Evolutionary conservation across 1,284 basidiomycete genomes (phyloP).

Genomic region (Fomitopsis pinicola): DNA sequence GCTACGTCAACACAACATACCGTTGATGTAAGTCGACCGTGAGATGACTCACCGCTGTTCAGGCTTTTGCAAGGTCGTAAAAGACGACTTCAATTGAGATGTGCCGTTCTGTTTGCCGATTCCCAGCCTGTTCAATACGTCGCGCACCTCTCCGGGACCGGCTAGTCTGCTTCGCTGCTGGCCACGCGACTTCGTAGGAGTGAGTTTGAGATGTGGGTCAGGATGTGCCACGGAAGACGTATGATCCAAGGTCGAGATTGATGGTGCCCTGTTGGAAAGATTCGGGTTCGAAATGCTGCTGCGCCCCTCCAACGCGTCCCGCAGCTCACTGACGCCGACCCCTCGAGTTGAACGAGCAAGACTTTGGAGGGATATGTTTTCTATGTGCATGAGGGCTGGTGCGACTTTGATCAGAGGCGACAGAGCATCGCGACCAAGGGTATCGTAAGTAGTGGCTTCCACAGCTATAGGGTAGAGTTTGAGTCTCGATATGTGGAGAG

Average conservation of each 20-base stretch:
- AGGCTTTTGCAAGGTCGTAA: constrained; percentile 43
- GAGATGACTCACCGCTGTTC: constrained; percentile 31
- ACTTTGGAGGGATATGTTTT: constrained; percentile 81
- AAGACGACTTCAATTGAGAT: constrained; percentile 62
- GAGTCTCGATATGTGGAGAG: neutral
- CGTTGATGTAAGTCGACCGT: neutral
- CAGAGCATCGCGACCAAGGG: constrained; percentile 57
- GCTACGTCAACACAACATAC: neutral
- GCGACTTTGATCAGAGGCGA: constrained; percentile 75
- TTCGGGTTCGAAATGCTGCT: constrained; percentile 75
- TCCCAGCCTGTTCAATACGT: constrained; percentile 72
- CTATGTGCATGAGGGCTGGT: constrained; percentile 82
- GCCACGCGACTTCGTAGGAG: constrained; percentile 44
- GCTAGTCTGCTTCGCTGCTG: constrained; percentile 44
- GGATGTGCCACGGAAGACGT: constrained; percentile 44
- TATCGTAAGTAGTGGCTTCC: constrained; percentile 56
- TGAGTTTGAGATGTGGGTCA: constrained; percentile 36
- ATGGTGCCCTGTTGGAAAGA: constrained; percentile 50
- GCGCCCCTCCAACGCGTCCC: constrained; percentile 82
- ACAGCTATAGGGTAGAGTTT: constrained; percentile 37
- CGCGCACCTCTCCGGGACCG: constrained; percentile 68
- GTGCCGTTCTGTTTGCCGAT: constrained; percentile 67
- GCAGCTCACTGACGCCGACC: constrained; percentile 81
- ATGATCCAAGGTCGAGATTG: constrained; percentile 73
- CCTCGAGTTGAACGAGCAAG: constrained; percentile 69